phyloP scores from a whole-genome alignment of 2,329 filamentous ascomycete genomes.

The Trichoderma hamatum region DNA sequence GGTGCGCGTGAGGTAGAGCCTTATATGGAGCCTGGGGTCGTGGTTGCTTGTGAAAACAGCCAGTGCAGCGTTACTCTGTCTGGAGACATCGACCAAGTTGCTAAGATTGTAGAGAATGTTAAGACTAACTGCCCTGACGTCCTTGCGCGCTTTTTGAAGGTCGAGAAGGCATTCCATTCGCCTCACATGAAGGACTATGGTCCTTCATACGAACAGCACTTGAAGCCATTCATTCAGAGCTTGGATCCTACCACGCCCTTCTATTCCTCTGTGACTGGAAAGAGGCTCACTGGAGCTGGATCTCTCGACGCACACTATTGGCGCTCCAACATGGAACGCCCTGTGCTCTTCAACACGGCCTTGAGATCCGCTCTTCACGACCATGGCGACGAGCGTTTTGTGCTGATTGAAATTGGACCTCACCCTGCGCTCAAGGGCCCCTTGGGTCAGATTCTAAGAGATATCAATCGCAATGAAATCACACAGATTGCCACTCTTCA shows the following conservation, averaged over 20 bases:
- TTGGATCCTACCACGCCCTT: not conserved
- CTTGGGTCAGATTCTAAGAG: constrained; percentile 32
- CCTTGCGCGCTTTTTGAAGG: not conserved
- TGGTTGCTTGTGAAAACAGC: constrained; percentile 45
- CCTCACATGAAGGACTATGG: constrained; percentile 24
- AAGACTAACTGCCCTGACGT: constrained; percentile 41
- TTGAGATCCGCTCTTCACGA: not conserved
- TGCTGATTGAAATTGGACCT: constrained; percentile 37
- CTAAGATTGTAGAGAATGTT: constrained; percentile 31
- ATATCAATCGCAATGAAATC: not conserved
- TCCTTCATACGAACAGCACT: constrained; percentile 3
- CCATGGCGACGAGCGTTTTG: not conserved
- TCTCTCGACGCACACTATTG: not conserved
- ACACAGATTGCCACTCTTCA: not conserved
- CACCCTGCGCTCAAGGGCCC: constrained; percentile 35
- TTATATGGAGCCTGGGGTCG: constrained; percentile 35
- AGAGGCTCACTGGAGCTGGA: not conserved
- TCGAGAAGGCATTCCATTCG: constrained; percentile 11
- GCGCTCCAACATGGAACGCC: not conserved
- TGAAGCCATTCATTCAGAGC: constrained; percentile 17
- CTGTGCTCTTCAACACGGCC: not conserved
- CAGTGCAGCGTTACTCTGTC: constrained; percentile 42
- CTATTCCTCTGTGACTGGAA: constrained; percentile 7
- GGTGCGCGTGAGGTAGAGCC: constrained; percentile 36
- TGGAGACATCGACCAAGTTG: constrained; percentile 37